A percentile compares a stretch with the other conserved stretches of the same genome.
These are phyloP conservation scores for Halophytophthora polymorphica DNA, from an alignment of 352 stramenopile genomes.

Conservation along the genomic window DNA sequence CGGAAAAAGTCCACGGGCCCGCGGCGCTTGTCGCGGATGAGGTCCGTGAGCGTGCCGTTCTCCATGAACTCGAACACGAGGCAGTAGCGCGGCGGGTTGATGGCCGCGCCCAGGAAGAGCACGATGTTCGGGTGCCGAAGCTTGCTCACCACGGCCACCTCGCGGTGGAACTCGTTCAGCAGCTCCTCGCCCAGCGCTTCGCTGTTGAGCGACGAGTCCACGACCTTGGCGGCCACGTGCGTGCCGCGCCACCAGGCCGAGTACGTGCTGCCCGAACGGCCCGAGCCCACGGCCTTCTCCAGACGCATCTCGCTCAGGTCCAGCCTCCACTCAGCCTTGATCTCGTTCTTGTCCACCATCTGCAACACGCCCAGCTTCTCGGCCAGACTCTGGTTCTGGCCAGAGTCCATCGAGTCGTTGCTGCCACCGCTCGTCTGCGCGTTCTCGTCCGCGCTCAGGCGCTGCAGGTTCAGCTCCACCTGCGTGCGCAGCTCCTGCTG, in stretches of 20 bases:
- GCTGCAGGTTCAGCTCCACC: conserved; percentile 74
- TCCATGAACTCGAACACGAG: conserved; percentile 89
- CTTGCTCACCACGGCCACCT: conserved; percentile 83
- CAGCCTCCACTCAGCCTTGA: conserved; percentile 82
- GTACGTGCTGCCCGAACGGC: conserved; percentile 78
- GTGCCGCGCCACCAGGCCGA: conserved; percentile 79
- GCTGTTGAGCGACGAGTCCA: conserved; percentile 73
- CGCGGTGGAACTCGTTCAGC: conserved; percentile 84
- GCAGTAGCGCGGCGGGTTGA: conserved; percentile 78
- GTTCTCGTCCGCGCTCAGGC: conserved; percentile 54
- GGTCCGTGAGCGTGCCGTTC: conserved; percentile 78
- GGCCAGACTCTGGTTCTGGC: conserved; percentile 39
- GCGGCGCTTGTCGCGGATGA: conserved; percentile 64
- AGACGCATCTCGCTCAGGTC: conserved; percentile 71
- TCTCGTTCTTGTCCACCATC: conserved; percentile 85
- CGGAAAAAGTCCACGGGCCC: conserved; percentile 80
- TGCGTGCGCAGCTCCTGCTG: conserved; percentile 62
- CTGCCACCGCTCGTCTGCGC: conserved; percentile 13
- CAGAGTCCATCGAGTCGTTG: conserved; percentile 13
- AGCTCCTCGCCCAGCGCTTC: conserved; percentile 65
- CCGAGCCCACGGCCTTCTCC: conserved; percentile 62
- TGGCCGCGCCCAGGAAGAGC: conserved; percentile 77
- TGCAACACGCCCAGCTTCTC: conserved; percentile 72
- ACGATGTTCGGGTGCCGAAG: conserved; percentile 86
- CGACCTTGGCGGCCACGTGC: conserved; percentile 73